phyloP scores from a whole-genome alignment of 768 basidiomycete genomes.

The Xerocomus brunneocitrinus region DNA sequence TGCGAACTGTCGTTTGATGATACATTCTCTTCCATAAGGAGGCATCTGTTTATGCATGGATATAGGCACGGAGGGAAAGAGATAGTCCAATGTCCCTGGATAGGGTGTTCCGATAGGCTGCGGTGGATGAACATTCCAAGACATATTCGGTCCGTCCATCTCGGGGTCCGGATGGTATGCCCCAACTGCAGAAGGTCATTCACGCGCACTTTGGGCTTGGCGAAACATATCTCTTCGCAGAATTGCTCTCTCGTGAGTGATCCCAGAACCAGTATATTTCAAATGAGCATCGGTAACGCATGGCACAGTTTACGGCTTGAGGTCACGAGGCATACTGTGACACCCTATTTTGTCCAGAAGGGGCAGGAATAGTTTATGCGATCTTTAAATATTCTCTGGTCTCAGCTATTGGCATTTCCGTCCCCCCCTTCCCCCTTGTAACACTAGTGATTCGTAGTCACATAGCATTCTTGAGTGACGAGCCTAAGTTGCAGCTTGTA shows the following conservation, averaged over 20 bases:
- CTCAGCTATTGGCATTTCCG: too few relatives aligned
- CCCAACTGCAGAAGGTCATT: neutral
- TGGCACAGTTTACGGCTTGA: neutral
- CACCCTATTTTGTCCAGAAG: neutral
- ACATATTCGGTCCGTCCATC: conserved; percentile 8
- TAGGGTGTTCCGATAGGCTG: conserved; percentile 1
- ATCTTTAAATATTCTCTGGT: too few relatives aligned
- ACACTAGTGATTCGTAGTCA: too few relatives aligned
- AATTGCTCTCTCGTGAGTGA: neutral
- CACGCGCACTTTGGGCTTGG: conserved; percentile 8
- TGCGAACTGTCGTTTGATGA: conserved; percentile 1
- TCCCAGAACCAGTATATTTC: neutral
- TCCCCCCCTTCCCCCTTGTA: too few relatives aligned
- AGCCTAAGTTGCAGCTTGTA: too few relatives aligned
- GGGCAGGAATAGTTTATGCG: too few relatives aligned
- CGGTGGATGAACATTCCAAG: conserved; percentile 6
- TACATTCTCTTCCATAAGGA: neutral
- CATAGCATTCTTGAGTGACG: too few relatives aligned
- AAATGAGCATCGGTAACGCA: neutral
- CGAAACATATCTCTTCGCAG: conserved; percentile 10
- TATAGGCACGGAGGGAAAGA: conserved; percentile 1
- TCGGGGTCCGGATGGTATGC: conserved; percentile 1
- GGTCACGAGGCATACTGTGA: neutral
- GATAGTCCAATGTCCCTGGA: conserved; percentile 8
- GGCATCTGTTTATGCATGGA: conserved; percentile 11